phyloP scores from a whole-genome alignment of 352 stramenopile genomes.

The Phytophthora melonis region DNA sequence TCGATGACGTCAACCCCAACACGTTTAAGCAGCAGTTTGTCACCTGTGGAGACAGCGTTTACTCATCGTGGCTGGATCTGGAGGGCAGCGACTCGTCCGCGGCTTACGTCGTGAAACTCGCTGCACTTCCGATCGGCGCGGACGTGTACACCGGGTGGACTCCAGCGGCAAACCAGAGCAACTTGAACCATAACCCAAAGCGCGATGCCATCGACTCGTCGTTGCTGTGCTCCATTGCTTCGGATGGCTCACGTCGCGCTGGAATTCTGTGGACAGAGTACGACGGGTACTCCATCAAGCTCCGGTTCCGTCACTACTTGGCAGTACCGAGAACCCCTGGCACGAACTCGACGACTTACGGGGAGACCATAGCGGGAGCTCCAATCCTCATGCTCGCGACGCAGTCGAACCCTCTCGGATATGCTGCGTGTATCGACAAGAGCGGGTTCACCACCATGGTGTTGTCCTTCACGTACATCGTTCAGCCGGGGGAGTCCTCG shows the following conservation, averaged over 20 bases:
- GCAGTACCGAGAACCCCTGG: conserved; percentile 31
- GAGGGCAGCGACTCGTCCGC: conserved; percentile 5
- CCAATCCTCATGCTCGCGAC: conserved; percentile 60
- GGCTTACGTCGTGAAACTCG: conserved; percentile 36
- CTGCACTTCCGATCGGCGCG: conserved; percentile 14
- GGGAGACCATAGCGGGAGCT: conserved; percentile 49
- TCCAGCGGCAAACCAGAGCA: conserved; percentile 15
- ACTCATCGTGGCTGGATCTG: conserved; percentile 58
- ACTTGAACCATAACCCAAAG: conserved; percentile 65
- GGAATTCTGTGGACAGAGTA: conserved; percentile 81
- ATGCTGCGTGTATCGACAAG: conserved; percentile 60
- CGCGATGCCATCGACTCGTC: conserved; percentile 50
- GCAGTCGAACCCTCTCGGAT: conserved; percentile 40
- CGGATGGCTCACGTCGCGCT: conserved; percentile 14
- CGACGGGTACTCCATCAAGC: conserved; percentile 70
- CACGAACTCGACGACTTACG: conserved; percentile 29
- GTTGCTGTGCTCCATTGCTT: conserved; percentile 52
- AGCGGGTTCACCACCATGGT: conserved; percentile 53
- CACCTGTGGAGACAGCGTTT: conserved; percentile 51
- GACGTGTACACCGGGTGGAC: conserved; percentile 44
- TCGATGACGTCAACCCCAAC: conserved; percentile 31
- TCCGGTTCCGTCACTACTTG: conserved; percentile 61
- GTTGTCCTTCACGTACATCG: conserved; percentile 65
- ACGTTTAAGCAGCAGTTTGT: conserved; percentile 37
- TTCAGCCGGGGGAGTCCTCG: conserved; percentile 45